Conservation (phyloP, 108 stramenopile genomes). For the Fistulifera solaris region DNA sequence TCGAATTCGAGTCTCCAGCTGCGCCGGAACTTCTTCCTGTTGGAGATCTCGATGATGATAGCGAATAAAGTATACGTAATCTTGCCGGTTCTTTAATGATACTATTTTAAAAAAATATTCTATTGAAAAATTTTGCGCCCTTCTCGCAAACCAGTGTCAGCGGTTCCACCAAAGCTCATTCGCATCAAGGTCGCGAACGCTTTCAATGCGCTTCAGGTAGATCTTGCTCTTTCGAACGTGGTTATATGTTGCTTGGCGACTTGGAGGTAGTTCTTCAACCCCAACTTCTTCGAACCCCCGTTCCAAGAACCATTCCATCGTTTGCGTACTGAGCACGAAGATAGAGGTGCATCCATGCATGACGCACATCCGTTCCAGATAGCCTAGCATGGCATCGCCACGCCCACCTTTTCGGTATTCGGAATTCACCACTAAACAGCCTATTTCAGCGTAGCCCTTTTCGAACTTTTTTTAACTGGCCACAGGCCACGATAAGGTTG, state of each 20-base stretch:
- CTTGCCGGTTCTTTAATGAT: too few relatives aligned
- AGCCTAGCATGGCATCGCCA: constrained; percentile 94
- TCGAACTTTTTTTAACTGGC: constrained; percentile 78
- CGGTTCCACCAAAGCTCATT: constrained; percentile 82
- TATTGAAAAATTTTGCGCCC: too few relatives aligned
- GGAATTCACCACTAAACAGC: constrained; percentile 84
- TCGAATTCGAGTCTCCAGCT: constrained; percentile 5
- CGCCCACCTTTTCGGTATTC: constrained; percentile 79
- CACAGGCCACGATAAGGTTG: constrained; percentile 79
- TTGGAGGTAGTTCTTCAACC: constrained; percentile 63
- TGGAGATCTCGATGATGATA: constrained; percentile 2
- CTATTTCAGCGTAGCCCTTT: constrained; percentile 86
- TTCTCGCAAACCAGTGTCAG: constrained; percentile 8
- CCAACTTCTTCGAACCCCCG: constrained; percentile 74
- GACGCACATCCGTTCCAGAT: constrained; percentile 85
- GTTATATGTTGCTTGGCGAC: constrained; percentile 74
- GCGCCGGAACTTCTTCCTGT: constrained; percentile 14
- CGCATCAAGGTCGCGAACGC: constrained; percentile 71
- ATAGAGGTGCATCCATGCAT: constrained; percentile 54
- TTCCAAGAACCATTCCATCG: constrained; percentile 97
- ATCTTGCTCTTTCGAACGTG: constrained; percentile 62
- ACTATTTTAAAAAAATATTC: too few relatives aligned
- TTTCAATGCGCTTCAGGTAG: constrained; percentile 81
- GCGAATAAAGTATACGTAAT: neutral
- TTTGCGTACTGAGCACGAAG: constrained; percentile 90